Evolutionary conservation across 1,139 yeast genomes (phyloP).

Genomic region (Sugiyamaella pinicola): DNA sequence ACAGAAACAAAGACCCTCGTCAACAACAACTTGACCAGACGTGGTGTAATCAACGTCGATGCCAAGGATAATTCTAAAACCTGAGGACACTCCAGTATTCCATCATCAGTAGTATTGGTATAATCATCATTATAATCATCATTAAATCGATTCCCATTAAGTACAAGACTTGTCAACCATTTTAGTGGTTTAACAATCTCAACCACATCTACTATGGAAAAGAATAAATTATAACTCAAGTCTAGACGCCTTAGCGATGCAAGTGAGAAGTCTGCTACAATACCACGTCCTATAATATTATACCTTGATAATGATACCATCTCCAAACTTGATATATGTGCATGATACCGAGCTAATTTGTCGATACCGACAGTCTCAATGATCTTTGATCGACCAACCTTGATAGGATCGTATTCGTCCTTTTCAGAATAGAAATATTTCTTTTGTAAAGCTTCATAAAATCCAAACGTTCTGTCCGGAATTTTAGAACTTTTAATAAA

Average conservation of each 20-base stretch:
- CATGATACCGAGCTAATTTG: conserved; percentile 51
- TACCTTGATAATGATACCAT: conserved; percentile 55
- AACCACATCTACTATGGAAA: conserved; percentile 47
- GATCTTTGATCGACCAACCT: conserved; percentile 49
- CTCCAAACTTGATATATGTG: conserved; percentile 50
- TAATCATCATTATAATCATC: conserved; percentile 3
- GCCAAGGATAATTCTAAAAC: conserved; percentile 44
- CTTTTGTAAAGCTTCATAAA: conserved; percentile 53
- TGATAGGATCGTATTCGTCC: conserved; percentile 34
- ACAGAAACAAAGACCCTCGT: conserved; percentile 50
- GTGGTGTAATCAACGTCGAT: conserved; percentile 40
- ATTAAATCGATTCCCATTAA: conserved; percentile 67
- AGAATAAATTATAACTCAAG: conserved; percentile 61
- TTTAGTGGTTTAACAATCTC: conserved; percentile 46
- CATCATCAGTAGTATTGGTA: background rate
- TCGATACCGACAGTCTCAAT: conserved; percentile 70
- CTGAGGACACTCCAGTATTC: conserved; percentile 10
- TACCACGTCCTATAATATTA: conserved; percentile 24
- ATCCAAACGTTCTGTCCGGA: conserved; percentile 40
- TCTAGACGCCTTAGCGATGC: conserved; percentile 51
- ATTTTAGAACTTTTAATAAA: conserved; percentile 57
- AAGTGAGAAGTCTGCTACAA: conserved; percentile 25
- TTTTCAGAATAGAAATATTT: conserved; percentile 49
- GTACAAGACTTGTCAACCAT: conserved; percentile 48
- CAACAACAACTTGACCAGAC: conserved; percentile 39